Evolutionary conservation across 2,329 filamentous ascomycete genomes (phyloP), one percentile per base, ranked within the genome.

Genomic region (Ophiostoma australiae): DNA sequence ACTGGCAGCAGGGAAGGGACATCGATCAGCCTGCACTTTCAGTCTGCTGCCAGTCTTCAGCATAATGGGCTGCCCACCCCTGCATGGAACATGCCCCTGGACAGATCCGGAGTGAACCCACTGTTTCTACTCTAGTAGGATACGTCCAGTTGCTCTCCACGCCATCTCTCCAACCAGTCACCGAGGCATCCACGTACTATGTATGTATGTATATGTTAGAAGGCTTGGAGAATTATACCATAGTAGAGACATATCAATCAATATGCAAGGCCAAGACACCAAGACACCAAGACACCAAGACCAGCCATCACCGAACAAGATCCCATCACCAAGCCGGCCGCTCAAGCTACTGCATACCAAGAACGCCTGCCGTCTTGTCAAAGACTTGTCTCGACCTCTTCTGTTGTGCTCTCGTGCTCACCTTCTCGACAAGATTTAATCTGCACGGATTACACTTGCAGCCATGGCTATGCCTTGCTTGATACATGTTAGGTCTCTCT

Each of bases 281-380:
- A 55, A 55, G 52, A 27, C 52, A 23, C n/a, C 52, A 55, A 55
- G 52, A 27, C 52, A 20, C 52, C n/a, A 27, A 27, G 52, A 27
- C 52, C n/a, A 58, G 23, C 52, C 8, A 1, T 23, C 8, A 27
- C 27, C 52, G 31, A 27, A 39, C 37, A 39, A 48, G 44, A 48
- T 48, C 44, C 44, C 4, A n/a, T 17, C 41, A 48, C 44, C 44
- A 48, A 48, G 44, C 44, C 44, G 15, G 44, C 52, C 52, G 52
- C 27, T 58, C 52, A 31, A 58, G 52, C 52, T n/a, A 58, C 52
- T 27, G 31, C 27, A 65, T 33, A 65, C 61, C 61, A 65, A 65
- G 61, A 65, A 65, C 61, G 31, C 61, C 31, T 33, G 31, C 61
- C 61, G 61, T 33, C 61, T 65, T 65, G 61, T 65, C 61, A 65